Evolutionary conservation across 2,329 filamentous ascomycete species (phyloP).

Genomic region (Cladosporium oxysporum): DNA sequence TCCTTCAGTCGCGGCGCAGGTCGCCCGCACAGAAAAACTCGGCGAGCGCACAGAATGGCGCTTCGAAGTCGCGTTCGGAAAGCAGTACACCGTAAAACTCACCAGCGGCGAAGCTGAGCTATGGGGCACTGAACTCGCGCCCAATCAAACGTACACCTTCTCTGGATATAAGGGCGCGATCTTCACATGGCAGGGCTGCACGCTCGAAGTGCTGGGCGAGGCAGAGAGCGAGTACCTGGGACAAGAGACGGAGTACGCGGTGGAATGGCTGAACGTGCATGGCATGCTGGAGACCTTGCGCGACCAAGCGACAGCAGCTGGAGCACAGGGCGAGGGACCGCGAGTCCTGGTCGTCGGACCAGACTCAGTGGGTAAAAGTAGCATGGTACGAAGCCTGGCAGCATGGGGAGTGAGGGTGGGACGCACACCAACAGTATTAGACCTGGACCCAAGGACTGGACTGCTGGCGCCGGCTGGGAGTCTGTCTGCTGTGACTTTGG

Average conservation of each 20-base stretch:
- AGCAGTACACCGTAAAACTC: conserved; percentile 56
- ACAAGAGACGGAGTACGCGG: conserved; percentile 75
- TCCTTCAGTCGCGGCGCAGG: conserved; percentile 8
- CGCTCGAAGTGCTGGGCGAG: conserved; percentile 74
- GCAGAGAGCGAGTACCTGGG: conserved; percentile 68
- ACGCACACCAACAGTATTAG: conserved; percentile 77
- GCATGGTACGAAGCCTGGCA: conserved; percentile 57
- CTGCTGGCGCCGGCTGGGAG: conserved; percentile 65
- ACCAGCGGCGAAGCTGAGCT: conserved; percentile 83
- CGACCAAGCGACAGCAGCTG: conserved; percentile 50
- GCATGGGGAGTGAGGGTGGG: conserved; percentile 81
- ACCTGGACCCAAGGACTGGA: conserved; percentile 76
- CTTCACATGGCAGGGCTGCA: conserved; percentile 89
- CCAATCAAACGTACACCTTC: conserved; percentile 78
- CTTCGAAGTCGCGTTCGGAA: conserved; percentile 41
- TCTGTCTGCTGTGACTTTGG: conserved; percentile 82
- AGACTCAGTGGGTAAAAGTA: conserved; percentile 70
- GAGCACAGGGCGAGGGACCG: conserved; percentile 56
- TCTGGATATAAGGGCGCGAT: conserved; percentile 81
- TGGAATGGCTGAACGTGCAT: conserved; percentile 81
- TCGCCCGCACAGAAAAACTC: conserved; percentile 44
- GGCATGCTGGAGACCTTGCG: conserved; percentile 78
- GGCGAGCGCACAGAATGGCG: conserved; percentile 49
- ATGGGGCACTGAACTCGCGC: conserved; percentile 90
- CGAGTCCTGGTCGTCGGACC: conserved; percentile 83